Percentiles rank a stretch among this genome's conserved stretches.
These are phyloP conservation scores for Mesotaenium endlicherianum DNA, from an alignment of 139 green algal genomes.

Conservation along the genomic window DNA sequence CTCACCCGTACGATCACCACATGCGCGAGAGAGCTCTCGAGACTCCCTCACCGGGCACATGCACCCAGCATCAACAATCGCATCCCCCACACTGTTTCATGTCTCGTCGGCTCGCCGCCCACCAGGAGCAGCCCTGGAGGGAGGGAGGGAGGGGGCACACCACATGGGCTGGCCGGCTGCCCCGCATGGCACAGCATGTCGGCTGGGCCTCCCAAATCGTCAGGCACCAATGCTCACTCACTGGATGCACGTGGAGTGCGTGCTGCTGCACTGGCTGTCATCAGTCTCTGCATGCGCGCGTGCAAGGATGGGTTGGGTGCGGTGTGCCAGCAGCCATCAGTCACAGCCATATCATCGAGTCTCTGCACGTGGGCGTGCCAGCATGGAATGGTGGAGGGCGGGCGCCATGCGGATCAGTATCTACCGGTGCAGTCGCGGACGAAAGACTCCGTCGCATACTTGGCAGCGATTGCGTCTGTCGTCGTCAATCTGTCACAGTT, in stretches of 20 bases:
- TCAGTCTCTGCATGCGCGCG: no score
- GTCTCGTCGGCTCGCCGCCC: no score
- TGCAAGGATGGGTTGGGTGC: not conserved
- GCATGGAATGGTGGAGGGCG: no score
- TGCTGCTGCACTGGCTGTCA: not conserved
- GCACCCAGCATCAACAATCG: not conserved
- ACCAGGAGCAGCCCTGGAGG: no score
- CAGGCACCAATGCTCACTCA: no score
- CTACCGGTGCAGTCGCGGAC: not conserved
- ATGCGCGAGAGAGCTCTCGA: not conserved
- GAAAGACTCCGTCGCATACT: not conserved
- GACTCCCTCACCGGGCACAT: not conserved
- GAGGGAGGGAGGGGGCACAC: no score
- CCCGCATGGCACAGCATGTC: no score
- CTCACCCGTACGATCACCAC: not conserved
- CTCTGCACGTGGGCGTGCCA: not conserved
- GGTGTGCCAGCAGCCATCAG: not conserved
- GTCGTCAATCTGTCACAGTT: no score
- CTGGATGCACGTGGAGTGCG: not conserved
- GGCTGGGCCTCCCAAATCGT: no score
- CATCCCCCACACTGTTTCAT: not conserved
- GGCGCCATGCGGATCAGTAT: no score
- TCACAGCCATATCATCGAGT: not conserved
- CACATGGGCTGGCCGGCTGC: no score
- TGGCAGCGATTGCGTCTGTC: not conserved